A percentile compares a stretch with the other conserved stretches of the same genome.
These are phyloP conservation scores for Catunica adiposa DNA, from an alignment of 2,329 filamentous ascomycete species.

Conservation along the genomic window DNA sequence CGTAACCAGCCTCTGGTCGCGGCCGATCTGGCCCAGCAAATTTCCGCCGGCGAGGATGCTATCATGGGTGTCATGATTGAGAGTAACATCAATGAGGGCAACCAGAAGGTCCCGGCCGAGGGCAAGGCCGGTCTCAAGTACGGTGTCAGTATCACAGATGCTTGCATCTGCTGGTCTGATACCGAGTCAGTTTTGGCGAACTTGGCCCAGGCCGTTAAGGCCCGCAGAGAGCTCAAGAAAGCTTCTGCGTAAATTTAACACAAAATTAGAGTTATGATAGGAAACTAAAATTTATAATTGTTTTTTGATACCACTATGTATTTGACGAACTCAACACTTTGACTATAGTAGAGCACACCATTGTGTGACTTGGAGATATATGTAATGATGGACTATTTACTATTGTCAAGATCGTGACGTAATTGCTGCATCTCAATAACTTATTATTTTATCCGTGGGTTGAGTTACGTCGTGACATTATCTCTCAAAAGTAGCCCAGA, in stretches of 20 bases:
- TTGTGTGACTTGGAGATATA: too few species aligned
- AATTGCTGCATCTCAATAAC: too few species aligned
- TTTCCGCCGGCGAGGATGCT: conserved; percentile 62
- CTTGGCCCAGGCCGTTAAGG: conserved; percentile 65
- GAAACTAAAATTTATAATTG: not conserved
- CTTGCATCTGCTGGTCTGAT: conserved; percentile 88
- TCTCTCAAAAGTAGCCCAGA: not conserved
- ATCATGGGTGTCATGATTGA: conserved; percentile 99
- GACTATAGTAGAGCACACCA: too few species aligned
- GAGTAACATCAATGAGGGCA: conserved; percentile 87
- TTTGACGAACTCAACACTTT: too few species aligned
- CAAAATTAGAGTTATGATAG: not conserved
- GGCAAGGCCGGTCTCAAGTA: conserved; percentile 75
- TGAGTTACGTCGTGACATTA: too few species aligned
- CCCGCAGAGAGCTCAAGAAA: conserved; percentile 38
- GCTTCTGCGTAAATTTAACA: conserved; percentile 2
- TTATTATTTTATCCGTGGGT: too few species aligned
- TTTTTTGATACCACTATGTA: too few species aligned
- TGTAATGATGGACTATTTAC: too few species aligned
- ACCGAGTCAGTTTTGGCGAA: conserved; percentile 63
- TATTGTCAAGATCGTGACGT: too few species aligned
- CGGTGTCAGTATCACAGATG: conserved; percentile 92
- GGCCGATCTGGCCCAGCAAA: conserved; percentile 63
- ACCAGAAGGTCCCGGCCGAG: conserved; percentile 79
- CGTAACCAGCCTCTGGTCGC: conserved; percentile 95